Percentiles rank a stretch among this genome's conserved stretches.
phyloP scores from a whole-genome alignment of 176 grass and related monocot species.

The Eremochloa ophiuroides region DNA sequence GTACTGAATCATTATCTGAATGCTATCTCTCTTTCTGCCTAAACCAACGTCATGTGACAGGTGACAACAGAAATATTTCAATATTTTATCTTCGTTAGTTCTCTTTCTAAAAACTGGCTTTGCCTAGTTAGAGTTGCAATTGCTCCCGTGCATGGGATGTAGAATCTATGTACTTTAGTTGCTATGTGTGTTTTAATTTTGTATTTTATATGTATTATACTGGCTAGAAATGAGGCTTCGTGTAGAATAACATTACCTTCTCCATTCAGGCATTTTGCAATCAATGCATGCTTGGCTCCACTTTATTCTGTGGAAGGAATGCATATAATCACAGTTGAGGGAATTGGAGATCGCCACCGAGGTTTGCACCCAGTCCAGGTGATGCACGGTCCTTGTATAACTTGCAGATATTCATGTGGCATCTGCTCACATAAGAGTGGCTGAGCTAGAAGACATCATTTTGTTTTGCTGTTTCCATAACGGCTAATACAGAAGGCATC shows the following conservation, averaged over 20 bases:
- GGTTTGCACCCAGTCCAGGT: conserved; percentile 96
- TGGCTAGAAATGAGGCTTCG: conserved; percentile 4
- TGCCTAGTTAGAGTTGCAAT: background rate
- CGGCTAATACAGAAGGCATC: background rate
- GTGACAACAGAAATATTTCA: background rate
- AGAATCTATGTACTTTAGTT: background rate
- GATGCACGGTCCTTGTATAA: conserved; percentile 27
- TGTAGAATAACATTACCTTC: background rate
- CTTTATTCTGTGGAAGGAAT: conserved; percentile 97
- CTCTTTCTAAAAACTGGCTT: background rate
- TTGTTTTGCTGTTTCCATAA: background rate
- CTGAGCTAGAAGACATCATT: background rate
- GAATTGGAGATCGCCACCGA: conserved; percentile 68
- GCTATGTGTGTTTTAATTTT: background rate
- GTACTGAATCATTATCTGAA: background rate
- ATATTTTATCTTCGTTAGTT: background rate
- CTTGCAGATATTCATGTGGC: conserved; percentile 7
- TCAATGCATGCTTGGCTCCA: conserved; percentile 94
- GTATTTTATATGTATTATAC: background rate
- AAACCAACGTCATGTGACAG: background rate
- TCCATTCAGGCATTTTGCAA: conserved; percentile 83
- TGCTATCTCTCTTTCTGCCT: background rate
- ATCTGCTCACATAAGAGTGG: background rate
- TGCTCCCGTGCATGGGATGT: background rate
- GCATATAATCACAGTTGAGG: conserved; percentile 97